Base-by-base conservation (phyloP, 805 yeast species). In the Zygotorulaspora florentina region DNA sequence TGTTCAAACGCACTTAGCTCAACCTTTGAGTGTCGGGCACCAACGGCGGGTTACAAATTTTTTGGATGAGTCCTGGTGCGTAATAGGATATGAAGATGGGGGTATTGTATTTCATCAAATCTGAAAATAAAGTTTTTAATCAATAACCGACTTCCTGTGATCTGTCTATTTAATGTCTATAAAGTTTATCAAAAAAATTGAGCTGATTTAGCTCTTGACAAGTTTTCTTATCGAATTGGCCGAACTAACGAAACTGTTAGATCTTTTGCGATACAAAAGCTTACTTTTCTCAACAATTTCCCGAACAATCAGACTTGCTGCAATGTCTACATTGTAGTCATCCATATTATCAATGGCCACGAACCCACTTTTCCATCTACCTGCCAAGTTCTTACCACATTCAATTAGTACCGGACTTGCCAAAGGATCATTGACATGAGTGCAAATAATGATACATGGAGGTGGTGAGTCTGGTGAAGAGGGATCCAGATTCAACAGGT, bases 381-480 rank as follows among this genome's bases (percentile, higher is more conserved):
- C 60, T 0, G 88, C 87, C 41, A 83, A 58, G 25, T 72, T 62
- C 46, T 68, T 69, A 0, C 93, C 95, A 45, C 73, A 67, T 35
- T 76, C 77, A 2, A 85, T 68, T 35, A 85, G 57, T 11, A 71
- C 58, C 0, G 89, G 88, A 26, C 86, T 78, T 0, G 81, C 79
- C 40, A 81, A 65, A 12, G 72, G 75, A 58, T 77, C 80, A 30
- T 74, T 69, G 0, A 70, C 59, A 57, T 85, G 85, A 0, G 91
- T 83, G 52, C 86, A 83, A 2, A 82, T 74, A 4, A 85, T 70
- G 56, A 84, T 66, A 12, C 83, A 75, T 1, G 91, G 90, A 0
- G 93, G 95, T 12, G 74, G 74, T 0, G 72, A 58, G 26, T 65
- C 66, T 16, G 73, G 71, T 0, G 70, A 64, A 5, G 65, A 56